A percentile compares a stretch with the other conserved stretches of the same genome.
phyloP scores from a whole-genome alignment of 2,329 filamentous ascomycete species.

The Talaromyces sp. region DNA sequence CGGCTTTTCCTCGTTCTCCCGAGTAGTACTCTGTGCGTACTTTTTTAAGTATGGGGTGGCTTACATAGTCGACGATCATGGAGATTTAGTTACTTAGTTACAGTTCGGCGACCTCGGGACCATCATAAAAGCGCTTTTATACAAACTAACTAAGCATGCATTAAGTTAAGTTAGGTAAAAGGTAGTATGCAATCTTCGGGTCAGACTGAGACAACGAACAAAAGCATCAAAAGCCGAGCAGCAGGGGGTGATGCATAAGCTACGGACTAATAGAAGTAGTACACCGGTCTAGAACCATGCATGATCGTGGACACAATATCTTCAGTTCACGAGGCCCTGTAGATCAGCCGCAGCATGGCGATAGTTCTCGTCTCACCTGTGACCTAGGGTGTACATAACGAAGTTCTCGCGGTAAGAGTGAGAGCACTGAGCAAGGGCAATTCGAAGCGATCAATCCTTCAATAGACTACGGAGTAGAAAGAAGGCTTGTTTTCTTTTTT shows the following conservation, averaged over 20 bases:
- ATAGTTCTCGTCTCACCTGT: background rate
- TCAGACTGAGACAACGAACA: background rate
- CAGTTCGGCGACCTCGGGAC: background rate
- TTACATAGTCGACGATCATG: slow-evolving; percentile 1
- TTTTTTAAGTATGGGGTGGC: background rate
- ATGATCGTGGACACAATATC: background rate
- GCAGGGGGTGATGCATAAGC: background rate
- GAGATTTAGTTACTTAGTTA: background rate
- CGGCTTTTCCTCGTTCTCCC: background rate
- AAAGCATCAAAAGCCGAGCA: slow-evolving; percentile 2
- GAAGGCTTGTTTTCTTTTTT: background rate
- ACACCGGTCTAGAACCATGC: slow-evolving; percentile 6
- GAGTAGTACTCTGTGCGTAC: no score
- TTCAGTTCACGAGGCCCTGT: slow-evolving; percentile 6
- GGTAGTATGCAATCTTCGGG: background rate
- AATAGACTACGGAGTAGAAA: no score
- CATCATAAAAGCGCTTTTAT: background rate
- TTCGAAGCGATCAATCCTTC: background rate
- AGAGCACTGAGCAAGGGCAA: background rate
- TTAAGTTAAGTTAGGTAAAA: background rate
- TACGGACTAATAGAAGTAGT: background rate
- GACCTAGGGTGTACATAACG: no score
- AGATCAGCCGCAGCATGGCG: slow-evolving; percentile 11
- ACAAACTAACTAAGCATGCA: background rate
- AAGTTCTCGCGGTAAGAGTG: no score